Base-by-base conservation (phyloP, 345 rosid genomes). In the Syzygium grande region DNA sequence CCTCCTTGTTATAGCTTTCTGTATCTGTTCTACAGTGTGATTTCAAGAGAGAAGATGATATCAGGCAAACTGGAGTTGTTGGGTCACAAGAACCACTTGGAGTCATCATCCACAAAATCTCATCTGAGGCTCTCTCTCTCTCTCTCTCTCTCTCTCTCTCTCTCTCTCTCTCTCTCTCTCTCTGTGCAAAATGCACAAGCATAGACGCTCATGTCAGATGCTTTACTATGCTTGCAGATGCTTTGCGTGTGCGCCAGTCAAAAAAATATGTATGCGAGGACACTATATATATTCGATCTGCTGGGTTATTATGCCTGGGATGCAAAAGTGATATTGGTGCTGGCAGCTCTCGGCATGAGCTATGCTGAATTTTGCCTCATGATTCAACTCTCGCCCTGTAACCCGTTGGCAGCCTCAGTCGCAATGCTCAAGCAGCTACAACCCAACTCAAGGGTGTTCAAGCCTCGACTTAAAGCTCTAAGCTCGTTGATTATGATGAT, bases 261-360 rank as follows among this genome's bases (percentile, higher is more conserved):
- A 65, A 90, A 86, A 30, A 90, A 94, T 86, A 87, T 91, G 68
- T 95, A 92, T 29, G 25, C 87, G 3, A 90, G 93, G 86, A 94
- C 96, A 51, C 92, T 96, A 94, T 52, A 30, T 84, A 34, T 93
- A 90, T 93, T 97, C 22, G 94, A 95, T 90, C 91, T 88, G 89
- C 93, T 97, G 52, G 91, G 92, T 78, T 92, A 87, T 46, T 94
- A 94, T 86, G 90, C 89, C 90, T 97, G 98, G 99, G 98, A 93
- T 89, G 96, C 95, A 23, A 96, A 97, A 92, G 63, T 94, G 87
- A 95, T 80, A 68, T 84, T 97, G 88, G 90, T 93, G 61, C 95
- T 97, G 61, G 95, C 97, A 87, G 96, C 95, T 88, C 92, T 96
- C 87, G 93, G 95, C 84, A 83, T 91, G 84, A 88, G 84, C 92